Base-by-base conservation (phyloP, 176 grass and related monocot genomes). In the Musa troglodytarum region DNA sequence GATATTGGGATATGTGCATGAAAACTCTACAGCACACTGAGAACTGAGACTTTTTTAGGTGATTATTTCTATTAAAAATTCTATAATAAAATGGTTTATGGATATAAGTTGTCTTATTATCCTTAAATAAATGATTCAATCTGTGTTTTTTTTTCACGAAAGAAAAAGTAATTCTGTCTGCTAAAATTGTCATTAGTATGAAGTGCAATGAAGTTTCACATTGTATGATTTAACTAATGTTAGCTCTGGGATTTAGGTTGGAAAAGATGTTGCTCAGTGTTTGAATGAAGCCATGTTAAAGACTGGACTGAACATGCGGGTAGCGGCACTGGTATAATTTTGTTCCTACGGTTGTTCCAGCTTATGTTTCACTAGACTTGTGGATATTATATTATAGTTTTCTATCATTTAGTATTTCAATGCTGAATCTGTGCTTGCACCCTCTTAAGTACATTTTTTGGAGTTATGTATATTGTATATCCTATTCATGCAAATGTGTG, bases 241-340 rank as follows among this genome's bases (percentile, higher is more conserved):
- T 6, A 64, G 66, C 10, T 52, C 55, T 88, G 63, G 11, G 70
- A 83, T 73, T 34, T 79, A 97, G 93, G 81, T 77, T 72, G 88
- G 88, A 43, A 90, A 79, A 80, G 93, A 97, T 85, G 81, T 97
- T 52, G 82, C 84, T 66, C 83, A 78, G 16, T 90, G 90, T 68
- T 93, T 97, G 83, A 78, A 93, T 71, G 88, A 93, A 72, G 90
- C 93, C 1, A 82, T 97, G 74, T 85, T 81, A 49, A 85, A 85
- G 74, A 82, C 68, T 75, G 93, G 90, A 77, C 76, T 90, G 65
- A 85, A 86, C 73, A 76, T 93, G 78, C 79, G 69, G 59, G 87
- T 97, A 55, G 83, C 86, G 7, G 87, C 83, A 71, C 80, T 96
- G 93, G 93, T 96, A 90, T 10, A 81, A 81, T 69, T 72, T 83